A percentile compares a stretch with the other conserved stretches of the same genome.
Conservation (phyloP, 1,284 basidiomycete species). For the Cryptococcus hybrid region DNA sequence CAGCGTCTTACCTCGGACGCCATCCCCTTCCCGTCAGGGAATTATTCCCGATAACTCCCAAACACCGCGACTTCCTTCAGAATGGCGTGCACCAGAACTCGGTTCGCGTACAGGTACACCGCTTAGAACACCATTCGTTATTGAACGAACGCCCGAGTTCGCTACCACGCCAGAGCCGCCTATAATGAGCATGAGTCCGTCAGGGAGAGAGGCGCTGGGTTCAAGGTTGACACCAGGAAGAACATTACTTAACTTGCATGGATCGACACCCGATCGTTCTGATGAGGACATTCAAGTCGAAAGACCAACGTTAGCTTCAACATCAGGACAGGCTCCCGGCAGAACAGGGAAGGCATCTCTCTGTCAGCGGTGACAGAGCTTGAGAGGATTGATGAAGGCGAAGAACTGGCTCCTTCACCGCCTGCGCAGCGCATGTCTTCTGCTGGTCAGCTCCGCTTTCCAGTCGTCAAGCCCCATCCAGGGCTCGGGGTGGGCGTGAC, state of each 20-base stretch:
- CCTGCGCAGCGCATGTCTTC: constrained; percentile 1
- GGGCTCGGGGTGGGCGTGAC: not conserved
- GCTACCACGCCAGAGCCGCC: constrained; percentile 16
- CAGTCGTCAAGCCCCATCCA: constrained; percentile 1
- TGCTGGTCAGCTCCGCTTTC: constrained; percentile 5
- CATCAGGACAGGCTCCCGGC: not conserved
- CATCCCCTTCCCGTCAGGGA: constrained; percentile 33
- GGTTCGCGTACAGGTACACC: not conserved
- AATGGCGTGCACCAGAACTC: constrained; percentile 3
- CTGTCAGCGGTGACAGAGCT: constrained; percentile 12
- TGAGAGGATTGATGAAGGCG: constrained; percentile 15
- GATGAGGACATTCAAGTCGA: not conserved
- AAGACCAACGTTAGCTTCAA: not conserved
- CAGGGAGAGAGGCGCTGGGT: not conserved
- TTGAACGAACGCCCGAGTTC: constrained; percentile 10
- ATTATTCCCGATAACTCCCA: constrained; percentile 25
- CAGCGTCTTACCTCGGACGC: constrained; percentile 22
- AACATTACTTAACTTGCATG: not conserved
- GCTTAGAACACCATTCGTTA: not conserved
- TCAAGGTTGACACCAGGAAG: constrained; percentile 11
- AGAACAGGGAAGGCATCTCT: constrained; percentile 1
- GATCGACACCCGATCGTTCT: not conserved
- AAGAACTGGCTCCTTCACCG: constrained; percentile 2
- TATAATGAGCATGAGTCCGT: not conserved
- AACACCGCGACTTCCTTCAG: constrained; percentile 23